Evolutionary conservation across 179 eudicot species (phyloP).

Genomic region (Gypsophila paniculata): DNA sequence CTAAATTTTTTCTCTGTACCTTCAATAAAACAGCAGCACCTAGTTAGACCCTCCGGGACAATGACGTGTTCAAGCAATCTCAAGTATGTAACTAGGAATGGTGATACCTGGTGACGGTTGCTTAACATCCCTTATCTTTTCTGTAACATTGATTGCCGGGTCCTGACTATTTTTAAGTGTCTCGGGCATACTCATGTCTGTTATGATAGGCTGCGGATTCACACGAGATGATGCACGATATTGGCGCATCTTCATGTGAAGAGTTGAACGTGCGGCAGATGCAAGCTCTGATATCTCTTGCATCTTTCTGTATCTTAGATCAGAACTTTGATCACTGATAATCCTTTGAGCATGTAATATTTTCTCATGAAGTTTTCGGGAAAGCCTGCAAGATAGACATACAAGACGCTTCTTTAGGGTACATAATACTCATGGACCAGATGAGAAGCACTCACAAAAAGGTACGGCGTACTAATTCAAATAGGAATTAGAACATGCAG

Average conservation of each 20-base stretch:
- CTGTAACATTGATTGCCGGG: constrained; percentile 20
- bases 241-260: constrained; percentile 66
- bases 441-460: neutral
- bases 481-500: neutral
- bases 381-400: constrained; percentile 44
- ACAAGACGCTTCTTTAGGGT: constrained; percentile 1
- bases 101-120: constrained; percentile 45
- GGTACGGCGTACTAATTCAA: neutral
- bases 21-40: constrained; percentile 16
- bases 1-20: constrained; percentile 33
- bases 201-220: constrained; percentile 26
- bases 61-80: constrained; percentile 1
- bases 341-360: constrained; percentile 46
- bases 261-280: constrained; percentile 60
- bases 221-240: constrained; percentile 44
- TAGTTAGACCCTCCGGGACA: constrained; percentile 5
- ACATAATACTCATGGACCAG: neutral
- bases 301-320: constrained; percentile 51
- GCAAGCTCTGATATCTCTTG: constrained; percentile 57
- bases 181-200: constrained; percentile 9
- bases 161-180: constrained; percentile 22
- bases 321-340: constrained; percentile 46
- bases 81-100: constrained; percentile 9
- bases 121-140: constrained; percentile 25
- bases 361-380: constrained; percentile 60